These are phyloP conservation scores for Penicillium egyptiacum DNA, from an alignment of 495 filamentous ascomycete genomes.

Conservation along the genomic window DNA sequence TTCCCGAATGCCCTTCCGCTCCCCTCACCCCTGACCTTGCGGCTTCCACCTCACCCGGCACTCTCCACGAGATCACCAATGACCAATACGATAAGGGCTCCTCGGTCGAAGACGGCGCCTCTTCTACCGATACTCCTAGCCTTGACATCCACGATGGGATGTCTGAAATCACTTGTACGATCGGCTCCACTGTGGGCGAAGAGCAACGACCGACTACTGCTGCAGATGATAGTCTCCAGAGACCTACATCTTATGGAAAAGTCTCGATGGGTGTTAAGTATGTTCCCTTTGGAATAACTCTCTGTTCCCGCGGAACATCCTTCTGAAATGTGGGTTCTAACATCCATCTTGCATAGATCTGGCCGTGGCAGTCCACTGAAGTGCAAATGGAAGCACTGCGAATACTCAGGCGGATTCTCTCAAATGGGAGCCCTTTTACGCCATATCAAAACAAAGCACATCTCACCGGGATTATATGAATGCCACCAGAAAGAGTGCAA, in stretches of 20 bases:
- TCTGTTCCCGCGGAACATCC: background rate
- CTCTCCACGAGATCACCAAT: background rate
- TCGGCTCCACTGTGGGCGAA: background rate
- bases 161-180: background rate
- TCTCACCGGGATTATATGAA: slow-evolving; percentile 14
- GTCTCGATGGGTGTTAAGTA: background rate
- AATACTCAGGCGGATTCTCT: slow-evolving; percentile 16
- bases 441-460: slow-evolving; percentile 21
- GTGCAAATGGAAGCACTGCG: slow-evolving; percentile 20
- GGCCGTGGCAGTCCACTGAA: slow-evolving; percentile 2
- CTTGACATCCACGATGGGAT: background rate
- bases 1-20: background rate
- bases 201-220: background rate
- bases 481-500: slow-evolving; percentile 12
- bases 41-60: background rate
- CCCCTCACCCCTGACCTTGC: background rate
- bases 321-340: background rate
- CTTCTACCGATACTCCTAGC: background rate
- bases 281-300: background rate
- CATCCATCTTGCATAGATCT: background rate
- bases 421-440: slow-evolving; percentile 19
- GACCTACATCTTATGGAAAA: background rate
- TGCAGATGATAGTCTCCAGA: background rate
- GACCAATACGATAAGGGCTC: background rate
- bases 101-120: background rate